Evolutionary conservation across 108 stramenopile species (phyloP), one percentile per base, ranked within the genome.

Genomic region (Cyclotella atomus): DNA sequence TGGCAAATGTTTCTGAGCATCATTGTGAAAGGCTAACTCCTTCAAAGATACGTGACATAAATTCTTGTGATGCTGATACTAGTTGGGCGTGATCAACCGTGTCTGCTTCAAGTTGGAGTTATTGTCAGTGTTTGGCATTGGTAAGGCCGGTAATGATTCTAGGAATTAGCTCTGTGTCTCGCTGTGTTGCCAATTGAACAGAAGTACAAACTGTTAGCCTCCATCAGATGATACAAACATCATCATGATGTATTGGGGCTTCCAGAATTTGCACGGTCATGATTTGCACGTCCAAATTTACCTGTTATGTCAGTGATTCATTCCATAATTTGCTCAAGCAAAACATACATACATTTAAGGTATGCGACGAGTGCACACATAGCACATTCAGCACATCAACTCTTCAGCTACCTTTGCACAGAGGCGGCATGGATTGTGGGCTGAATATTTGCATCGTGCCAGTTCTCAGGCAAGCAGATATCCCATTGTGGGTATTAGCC

Each of bases 31-130:
- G 45, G 86, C 88, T 17, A 88, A 45, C 32, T 88, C 88, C 64
- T n/a, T 88, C 88, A 56, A 88, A 80, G 6, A 88, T 82, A 12
- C 90, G 84, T 7, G 84, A 70, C 91, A 87, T 92, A 76, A 92
- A 92, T 46, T 92, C 91, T 27, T 84, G 69, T 1, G 88, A 82
- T 10, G 87, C 85, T 15, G 77, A 73, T 1, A 73, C 76, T 23
- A 92, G 32, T 16, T 84, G 59, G 2, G 89, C 86, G 43, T 81
- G 17, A 89, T 76, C 14, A 89, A 75, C 14, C 85, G 76, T 27
- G 38, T 30, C 53, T 67, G 49, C 57, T 36, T 38, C 7, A 35
- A 38, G 44, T 14, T 49, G 28, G 47, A 36, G 56, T 34, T 34
- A 34, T 67, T 38, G 54, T 68, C 21, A 4, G 29, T 19, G 15